Percentiles rank a stretch among this genome's conserved stretches.
phyloP scores from a whole-genome alignment of 331 rosid genomes.

The Malus hybrid region DNA sequence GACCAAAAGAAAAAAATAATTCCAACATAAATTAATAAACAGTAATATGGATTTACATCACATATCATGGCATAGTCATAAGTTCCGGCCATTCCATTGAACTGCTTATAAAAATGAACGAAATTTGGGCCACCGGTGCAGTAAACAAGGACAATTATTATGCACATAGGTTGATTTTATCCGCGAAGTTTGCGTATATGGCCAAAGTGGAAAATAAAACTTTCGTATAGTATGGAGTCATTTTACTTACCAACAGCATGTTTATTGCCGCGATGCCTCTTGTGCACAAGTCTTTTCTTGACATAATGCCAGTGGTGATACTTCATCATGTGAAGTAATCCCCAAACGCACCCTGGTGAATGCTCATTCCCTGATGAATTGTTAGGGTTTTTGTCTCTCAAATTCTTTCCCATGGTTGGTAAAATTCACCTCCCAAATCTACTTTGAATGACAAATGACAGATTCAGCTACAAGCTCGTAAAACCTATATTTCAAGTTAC shows the following conservation, averaged over 20 bases:
- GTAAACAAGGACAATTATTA: not conserved
- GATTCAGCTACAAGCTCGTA: conserved; percentile 12
- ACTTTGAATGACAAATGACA: not conserved
- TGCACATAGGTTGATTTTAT: not conserved
- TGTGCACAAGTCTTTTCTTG: conserved; percentile 38
- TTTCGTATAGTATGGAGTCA: not conserved
- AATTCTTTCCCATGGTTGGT: conserved; percentile 34
- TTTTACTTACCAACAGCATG: conserved; percentile 18
- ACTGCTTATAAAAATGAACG: not conserved
- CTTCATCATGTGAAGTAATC: conserved; percentile 47
- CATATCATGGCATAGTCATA: not conserved
- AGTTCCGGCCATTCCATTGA: not conserved
- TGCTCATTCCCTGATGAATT: conserved; percentile 15
- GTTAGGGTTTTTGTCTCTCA: conserved; percentile 10
- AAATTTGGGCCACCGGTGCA: not conserved
- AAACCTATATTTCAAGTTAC: conserved; percentile 15
- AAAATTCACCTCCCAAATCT: conserved; percentile 4
- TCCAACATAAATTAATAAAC: not conserved
- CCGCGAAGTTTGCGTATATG: not conserved
- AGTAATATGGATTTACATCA: not conserved
- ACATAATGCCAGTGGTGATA: conserved; percentile 60
- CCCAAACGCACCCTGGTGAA: conserved; percentile 48
- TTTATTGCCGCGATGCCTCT: conserved; percentile 10
- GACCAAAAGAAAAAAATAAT: not conserved
- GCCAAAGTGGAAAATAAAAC: not conserved